Evolutionary conservation across 164 flowering plant genomes (phyloP).

Genomic region (Houttuynia cordata): DNA sequence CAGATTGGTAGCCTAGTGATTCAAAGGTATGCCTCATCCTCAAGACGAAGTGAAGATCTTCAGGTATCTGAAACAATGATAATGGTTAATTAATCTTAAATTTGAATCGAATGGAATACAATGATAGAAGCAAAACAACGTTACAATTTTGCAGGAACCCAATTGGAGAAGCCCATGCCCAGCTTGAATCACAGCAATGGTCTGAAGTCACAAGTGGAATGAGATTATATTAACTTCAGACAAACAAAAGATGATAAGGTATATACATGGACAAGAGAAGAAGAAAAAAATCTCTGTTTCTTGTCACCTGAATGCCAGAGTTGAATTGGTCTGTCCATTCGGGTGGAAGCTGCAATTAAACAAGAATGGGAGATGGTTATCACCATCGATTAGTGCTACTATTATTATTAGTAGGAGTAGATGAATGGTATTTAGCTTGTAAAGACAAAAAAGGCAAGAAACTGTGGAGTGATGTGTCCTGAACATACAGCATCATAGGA

Average conservation of each 20-base stretch:
- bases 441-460: neutral
- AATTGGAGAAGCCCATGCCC: constrained; percentile 97
- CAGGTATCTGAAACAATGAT: constrained; percentile 55
- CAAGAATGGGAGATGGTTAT: constrained; percentile 1
- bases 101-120: neutral
- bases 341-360: constrained; percentile 69
- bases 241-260: neutral
- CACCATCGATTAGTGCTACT: neutral
- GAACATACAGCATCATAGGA: constrained; percentile 95
- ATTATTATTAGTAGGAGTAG: neutral
- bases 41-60: constrained; percentile 94
- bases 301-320: constrained; percentile 87
- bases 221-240: neutral
- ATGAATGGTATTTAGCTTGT: neutral
- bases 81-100: neutral
- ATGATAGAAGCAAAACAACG: constrained; percentile 12
- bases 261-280: neutral
- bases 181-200: constrained; percentile 99
- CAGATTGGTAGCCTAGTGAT: constrained; percentile 93
- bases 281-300: neutral
- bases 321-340: constrained; percentile 99
- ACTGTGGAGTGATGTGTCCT: neutral
- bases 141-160: constrained; percentile 98
- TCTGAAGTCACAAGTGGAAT: constrained; percentile 28
- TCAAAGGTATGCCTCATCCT: constrained; percentile 99